Evolutionary conservation across 2,329 filamentous ascomycete genomes (phyloP), one percentile per base, ranked within the genome.

Genomic region (Thyridium curvatum): DNA sequence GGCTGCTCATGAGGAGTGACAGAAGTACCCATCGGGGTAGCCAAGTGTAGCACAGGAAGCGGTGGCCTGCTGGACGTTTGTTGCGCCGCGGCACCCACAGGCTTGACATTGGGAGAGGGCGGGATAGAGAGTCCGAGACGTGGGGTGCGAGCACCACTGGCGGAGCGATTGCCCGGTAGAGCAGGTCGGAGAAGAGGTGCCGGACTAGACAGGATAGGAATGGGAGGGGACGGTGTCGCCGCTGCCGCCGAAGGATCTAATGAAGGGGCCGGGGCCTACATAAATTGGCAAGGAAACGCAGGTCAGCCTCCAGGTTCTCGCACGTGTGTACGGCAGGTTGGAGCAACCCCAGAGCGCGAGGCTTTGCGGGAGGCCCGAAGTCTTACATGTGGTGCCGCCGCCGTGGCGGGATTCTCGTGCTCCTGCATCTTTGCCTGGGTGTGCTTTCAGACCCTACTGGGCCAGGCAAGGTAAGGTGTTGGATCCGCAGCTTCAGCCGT

Each of bases 51-150:
- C 42, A 83, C 82, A n/a, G 89, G 89, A 18, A 86, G 78, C 17
- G 79, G 68, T 17, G 86, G 82, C 35, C 81, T 73, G 18, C 65
- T 59, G 36, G 58, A 59, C 46, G 61, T 58, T 47, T 59, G 54
- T 49, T 55, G 53, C 42, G 62, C 64, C 53, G 71, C 61, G 49
- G 69, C 72, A 49, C 75, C 77, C 37, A 93, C 79, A 2, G 90
- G 81, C 60, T 90, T 87, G 45, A 73, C 83, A 64, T 80, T 91
- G 35, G 88, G 86, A 29, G 88, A 94, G 1, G 86, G 82, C 30
- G 91, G 91, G 42, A 97, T 97, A 34, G 90, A 86, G 41, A 97
- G 77, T 33, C 89, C 91, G 42, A 97, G 75, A 52, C 85, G 81
- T 18, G 88, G 88, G 38, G 84, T 72, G 46, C 84, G 74, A 43